A percentile compares a stretch with the other conserved stretches of the same genome.
Evolutionary conservation across 2,329 filamentous ascomycete species (phyloP).

Genomic region (Bipolaris cookei): DNA sequence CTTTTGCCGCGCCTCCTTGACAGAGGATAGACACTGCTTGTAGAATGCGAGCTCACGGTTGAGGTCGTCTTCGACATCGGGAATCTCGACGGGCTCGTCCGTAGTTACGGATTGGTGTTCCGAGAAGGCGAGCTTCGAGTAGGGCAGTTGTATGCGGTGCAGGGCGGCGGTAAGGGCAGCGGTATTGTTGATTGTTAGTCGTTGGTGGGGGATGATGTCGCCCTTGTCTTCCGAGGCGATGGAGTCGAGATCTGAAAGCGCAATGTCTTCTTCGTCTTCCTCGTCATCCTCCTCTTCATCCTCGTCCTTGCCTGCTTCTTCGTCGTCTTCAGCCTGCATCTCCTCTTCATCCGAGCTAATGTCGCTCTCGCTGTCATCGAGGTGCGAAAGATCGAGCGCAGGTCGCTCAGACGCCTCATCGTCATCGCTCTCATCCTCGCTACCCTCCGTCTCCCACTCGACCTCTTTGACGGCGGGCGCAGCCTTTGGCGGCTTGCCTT

Average conservation of each 20-base stretch:
- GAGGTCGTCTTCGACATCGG: conserved; percentile 88
- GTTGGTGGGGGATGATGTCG: conserved; percentile 87
- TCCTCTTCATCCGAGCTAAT: conserved; percentile 47
- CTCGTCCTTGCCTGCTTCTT: conserved; percentile 42
- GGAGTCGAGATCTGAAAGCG: conserved; percentile 85
- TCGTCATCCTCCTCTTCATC: conserved; percentile 44
- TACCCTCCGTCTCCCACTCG: conserved; percentile 43
- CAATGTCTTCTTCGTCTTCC: conserved; percentile 73
- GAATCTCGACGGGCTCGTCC: conserved; percentile 71
- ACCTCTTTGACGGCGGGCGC: conserved; percentile 32
- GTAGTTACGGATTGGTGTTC: conserved; percentile 80
- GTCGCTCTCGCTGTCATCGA: conserved; percentile 52
- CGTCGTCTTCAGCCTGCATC: conserved; percentile 33
- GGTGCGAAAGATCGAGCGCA: conserved; percentile 37
- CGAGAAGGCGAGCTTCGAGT: conserved; percentile 75
- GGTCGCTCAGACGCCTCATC: conserved; percentile 36
- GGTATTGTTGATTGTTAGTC: conserved; percentile 97
- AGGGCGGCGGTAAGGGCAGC: conserved; percentile 80
- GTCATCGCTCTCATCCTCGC: conserved; percentile 45
- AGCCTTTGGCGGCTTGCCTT: conserved; percentile 31
- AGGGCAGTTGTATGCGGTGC: conserved; percentile 77
- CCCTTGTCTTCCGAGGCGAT: conserved; percentile 79
- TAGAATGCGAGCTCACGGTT: conserved; percentile 93
- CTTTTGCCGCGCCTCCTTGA: conserved; percentile 71
- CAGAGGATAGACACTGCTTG: conserved; percentile 83